Evolutionary conservation across 2,329 filamentous ascomycete species (phyloP).

Genomic region (Sporothrix protearum): DNA sequence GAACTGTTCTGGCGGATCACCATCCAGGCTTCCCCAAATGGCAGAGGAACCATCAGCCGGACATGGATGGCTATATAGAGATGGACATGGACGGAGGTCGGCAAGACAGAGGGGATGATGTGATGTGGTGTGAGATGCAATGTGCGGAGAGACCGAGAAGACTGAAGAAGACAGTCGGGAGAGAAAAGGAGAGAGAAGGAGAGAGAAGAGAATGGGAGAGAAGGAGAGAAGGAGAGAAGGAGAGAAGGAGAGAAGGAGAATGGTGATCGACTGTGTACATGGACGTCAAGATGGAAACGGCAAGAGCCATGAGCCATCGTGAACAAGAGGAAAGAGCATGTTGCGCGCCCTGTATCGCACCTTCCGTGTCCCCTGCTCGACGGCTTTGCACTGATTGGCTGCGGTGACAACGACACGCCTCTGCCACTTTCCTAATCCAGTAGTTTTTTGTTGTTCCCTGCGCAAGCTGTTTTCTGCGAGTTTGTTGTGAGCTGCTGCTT

Average conservation of each 20-base stretch:
- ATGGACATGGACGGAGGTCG: background rate
- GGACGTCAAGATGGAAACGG: background rate
- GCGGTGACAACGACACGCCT: background rate
- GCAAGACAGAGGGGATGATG: background rate
- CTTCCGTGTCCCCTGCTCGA: background rate
- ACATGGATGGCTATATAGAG: background rate
- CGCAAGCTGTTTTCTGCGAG: background rate
- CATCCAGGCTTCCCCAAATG: background rate
- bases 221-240: too few species aligned
- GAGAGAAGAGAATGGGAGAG: too few species aligned
- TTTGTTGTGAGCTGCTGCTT: too few species aligned
- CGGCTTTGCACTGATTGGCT: conserved; percentile 12
- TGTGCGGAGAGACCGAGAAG: background rate
- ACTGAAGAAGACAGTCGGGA: too few species aligned
- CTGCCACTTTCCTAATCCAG: conserved; percentile 25
- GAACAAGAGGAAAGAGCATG: background rate
- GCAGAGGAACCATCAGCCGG: background rate
- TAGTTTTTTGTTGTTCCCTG: background rate
- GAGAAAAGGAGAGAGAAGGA: too few species aligned
- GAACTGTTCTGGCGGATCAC: background rate
- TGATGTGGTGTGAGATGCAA: background rate
- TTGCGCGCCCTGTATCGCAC: background rate
- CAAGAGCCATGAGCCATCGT: background rate
- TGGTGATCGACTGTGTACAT: background rate
- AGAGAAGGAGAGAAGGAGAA: background rate